Conservation (phyloP, 371 early-diverging fungal genomes). For the Mortierella sp. region DNA sequence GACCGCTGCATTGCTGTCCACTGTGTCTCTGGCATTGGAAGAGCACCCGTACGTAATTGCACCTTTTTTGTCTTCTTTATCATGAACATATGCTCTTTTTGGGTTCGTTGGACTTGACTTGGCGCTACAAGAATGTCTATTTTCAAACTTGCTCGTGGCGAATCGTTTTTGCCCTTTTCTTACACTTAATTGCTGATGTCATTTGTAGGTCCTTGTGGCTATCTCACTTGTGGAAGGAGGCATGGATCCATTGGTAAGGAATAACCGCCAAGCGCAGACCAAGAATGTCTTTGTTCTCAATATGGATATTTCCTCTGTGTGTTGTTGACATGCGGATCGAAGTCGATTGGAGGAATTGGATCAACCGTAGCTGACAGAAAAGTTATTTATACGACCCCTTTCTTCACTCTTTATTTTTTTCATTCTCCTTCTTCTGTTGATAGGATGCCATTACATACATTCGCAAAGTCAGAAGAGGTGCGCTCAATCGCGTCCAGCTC, state of each 20-base stretch:
- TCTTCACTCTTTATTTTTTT: not conserved
- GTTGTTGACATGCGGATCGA: conserved; percentile 8
- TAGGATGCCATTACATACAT: conserved; percentile 74
- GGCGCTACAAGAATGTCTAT: not conserved
- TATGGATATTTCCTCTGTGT: not conserved
- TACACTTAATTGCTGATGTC: not conserved
- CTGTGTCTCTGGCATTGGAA: conserved; percentile 79
- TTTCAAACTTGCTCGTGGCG: not conserved
- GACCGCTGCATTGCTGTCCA: conserved; percentile 71
- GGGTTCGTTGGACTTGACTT: not conserved
- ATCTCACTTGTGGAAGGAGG: conserved; percentile 76
- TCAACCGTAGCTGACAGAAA: not conserved
- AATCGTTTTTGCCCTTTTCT: not conserved
- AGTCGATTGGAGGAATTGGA: not conserved
- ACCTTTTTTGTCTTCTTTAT: not conserved
- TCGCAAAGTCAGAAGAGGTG: conserved; percentile 72
- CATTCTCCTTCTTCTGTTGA: not conserved
- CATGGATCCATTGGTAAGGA: conserved; percentile 72
- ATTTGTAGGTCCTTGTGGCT: conserved; percentile 67
- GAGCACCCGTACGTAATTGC: conserved; percentile 72
- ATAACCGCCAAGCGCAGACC: not conserved
- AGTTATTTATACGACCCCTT: conserved; percentile 4
- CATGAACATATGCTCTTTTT: not conserved
- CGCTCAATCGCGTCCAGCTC: conserved; percentile 76
- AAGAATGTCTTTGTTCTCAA: not conserved